Percentiles rank a stretch among this genome's conserved stretches.
Evolutionary conservation across 2,329 filamentous ascomycete genomes (phyloP).

Genomic region (Trichoderma cornu-damae): DNA sequence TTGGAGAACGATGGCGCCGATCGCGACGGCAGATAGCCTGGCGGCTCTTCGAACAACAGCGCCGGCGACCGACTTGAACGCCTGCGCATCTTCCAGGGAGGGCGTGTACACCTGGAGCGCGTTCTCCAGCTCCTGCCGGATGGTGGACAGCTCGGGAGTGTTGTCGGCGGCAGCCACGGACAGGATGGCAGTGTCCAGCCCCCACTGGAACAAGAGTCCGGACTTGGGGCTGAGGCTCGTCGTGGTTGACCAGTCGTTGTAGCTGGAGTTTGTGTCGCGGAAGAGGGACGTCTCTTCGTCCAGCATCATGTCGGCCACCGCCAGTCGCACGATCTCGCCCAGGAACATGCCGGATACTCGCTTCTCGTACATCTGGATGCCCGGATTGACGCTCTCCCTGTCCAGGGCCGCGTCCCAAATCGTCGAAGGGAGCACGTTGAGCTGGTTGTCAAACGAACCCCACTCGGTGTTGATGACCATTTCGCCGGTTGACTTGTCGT

Average conservation of each 20-base stretch:
- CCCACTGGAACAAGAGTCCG: conserved; percentile 74
- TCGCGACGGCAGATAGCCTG: conserved; percentile 78
- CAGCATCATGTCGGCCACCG: conserved; percentile 66
- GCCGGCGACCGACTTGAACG: conserved; percentile 75
- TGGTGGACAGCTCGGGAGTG: conserved; percentile 63
- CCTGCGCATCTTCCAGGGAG: conserved; percentile 77
- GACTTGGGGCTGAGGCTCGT: conserved; percentile 63
- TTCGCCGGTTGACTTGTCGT: conserved; percentile 74
- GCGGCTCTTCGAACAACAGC: conserved; percentile 87
- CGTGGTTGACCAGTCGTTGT: conserved; percentile 64
- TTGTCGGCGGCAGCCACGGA: conserved; percentile 80
- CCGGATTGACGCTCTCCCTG: conserved; percentile 76
- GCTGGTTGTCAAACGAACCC: conserved; percentile 94
- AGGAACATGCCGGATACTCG: conserved; percentile 97
- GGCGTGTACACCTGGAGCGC: conserved; percentile 71
- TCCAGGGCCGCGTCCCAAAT: conserved; percentile 78
- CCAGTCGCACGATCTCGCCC: conserved; percentile 82
- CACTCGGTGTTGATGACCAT: conserved; percentile 99
- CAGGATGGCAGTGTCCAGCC: conserved; percentile 84
- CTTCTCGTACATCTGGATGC: conserved; percentile 98
- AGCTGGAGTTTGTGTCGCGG: conserved; percentile 66
- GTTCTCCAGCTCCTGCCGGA: conserved; percentile 73
- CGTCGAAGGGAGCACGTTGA: conserved; percentile 82
- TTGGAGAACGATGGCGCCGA: conserved; percentile 77
- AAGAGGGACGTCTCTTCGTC: conserved; percentile 66